Evolutionary conservation across 2,329 filamentous ascomycete species (phyloP).

Genomic region (Fusarium cicatricum): DNA sequence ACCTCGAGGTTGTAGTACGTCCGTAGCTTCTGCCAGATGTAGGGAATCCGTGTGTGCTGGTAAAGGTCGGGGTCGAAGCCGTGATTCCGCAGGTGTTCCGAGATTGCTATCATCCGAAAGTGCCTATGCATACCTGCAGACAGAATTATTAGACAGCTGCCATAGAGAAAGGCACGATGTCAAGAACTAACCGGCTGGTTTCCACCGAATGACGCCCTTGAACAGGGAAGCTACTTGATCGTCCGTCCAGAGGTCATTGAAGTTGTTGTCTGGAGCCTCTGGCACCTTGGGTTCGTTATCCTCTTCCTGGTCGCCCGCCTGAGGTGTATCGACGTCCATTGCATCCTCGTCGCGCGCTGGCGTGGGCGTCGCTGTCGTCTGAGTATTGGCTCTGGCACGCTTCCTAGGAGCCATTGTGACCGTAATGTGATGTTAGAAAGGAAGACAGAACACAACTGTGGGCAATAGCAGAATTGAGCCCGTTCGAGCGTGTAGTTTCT

Average conservation of each 20-base stretch:
- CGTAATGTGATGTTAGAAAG: background rate
- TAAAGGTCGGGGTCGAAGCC: conserved; percentile 76
- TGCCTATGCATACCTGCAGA: conserved; percentile 85
- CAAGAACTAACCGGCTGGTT: conserved; percentile 78
- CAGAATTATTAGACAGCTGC: conserved; percentile 17
- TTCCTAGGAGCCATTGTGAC: conserved; percentile 73
- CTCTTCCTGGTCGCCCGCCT: conserved; percentile 58
- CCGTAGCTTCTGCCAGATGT: conserved; percentile 89
- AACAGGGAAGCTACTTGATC: conserved; percentile 93
- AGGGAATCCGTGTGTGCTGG: conserved; percentile 85
- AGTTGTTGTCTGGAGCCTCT: conserved; percentile 33
- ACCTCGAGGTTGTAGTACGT: conserved; percentile 85
- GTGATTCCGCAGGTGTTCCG: conserved; percentile 80
- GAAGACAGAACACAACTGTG: background rate
- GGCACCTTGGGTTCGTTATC: conserved; percentile 32
- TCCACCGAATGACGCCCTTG: conserved; percentile 93
- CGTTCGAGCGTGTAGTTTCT: background rate
- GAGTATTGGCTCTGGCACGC: conserved; percentile 64
- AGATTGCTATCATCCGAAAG: conserved; percentile 89
- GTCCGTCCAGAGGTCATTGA: conserved; percentile 86
- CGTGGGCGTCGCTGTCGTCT: conserved; percentile 65
- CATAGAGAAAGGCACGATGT: background rate
- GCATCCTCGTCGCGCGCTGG: conserved; percentile 64
- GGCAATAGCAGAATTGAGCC: background rate
- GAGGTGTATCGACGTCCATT: conserved; percentile 67